Percentiles rank a stretch among this genome's conserved stretches.
These are phyloP conservation scores for Plasmodium fragile DNA, from an alignment of 169 alveolate genomes.

Conservation along the genomic window DNA sequence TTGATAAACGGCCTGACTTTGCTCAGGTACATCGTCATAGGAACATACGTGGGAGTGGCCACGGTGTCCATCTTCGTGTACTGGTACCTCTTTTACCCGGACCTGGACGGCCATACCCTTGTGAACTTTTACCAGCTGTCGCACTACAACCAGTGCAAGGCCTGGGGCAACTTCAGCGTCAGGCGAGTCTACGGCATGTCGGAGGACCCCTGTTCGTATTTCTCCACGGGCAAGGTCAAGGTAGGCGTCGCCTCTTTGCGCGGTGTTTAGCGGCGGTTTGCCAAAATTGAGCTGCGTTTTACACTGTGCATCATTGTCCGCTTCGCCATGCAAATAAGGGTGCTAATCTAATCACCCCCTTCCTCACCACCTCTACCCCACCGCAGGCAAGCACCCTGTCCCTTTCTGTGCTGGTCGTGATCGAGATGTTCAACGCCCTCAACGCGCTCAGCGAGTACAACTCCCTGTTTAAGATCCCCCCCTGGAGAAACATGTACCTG, in stretches of 20 bases:
- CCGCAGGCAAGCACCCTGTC: slow-evolving; percentile 95
- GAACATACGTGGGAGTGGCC: slow-evolving; percentile 98
- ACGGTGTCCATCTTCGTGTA: slow-evolving; percentile 98
- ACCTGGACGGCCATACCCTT: slow-evolving; percentile 95
- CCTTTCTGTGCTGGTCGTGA: slow-evolving; percentile 96
- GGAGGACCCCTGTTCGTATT: slow-evolving; percentile 95
- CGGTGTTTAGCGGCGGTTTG: background rate
- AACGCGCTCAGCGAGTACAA: slow-evolving; percentile 98
- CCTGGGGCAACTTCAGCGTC: slow-evolving; percentile 92
- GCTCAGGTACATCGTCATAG: slow-evolving; percentile 95
- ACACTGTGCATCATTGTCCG: background rate
- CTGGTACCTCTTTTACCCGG: slow-evolving; percentile 93
- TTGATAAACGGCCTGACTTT: slow-evolving; percentile 96
- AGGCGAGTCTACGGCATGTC: slow-evolving; percentile 88
- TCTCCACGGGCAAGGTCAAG: slow-evolving; percentile 97
- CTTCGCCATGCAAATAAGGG: background rate
- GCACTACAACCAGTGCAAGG: slow-evolving; percentile 84
- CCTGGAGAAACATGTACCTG: slow-evolving; percentile 97
- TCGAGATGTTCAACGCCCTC: slow-evolving; percentile 99
- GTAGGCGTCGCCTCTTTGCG: slow-evolving; percentile 35
- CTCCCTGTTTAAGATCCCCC: slow-evolving; percentile 95
- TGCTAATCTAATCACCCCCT: background rate
- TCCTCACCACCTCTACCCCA: background rate
- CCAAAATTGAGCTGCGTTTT: background rate
- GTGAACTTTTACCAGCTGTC: slow-evolving; percentile 92